phyloP scores from a whole-genome alignment of 345 rosid genomes.

The Euphorbia pulcherrima region DNA sequence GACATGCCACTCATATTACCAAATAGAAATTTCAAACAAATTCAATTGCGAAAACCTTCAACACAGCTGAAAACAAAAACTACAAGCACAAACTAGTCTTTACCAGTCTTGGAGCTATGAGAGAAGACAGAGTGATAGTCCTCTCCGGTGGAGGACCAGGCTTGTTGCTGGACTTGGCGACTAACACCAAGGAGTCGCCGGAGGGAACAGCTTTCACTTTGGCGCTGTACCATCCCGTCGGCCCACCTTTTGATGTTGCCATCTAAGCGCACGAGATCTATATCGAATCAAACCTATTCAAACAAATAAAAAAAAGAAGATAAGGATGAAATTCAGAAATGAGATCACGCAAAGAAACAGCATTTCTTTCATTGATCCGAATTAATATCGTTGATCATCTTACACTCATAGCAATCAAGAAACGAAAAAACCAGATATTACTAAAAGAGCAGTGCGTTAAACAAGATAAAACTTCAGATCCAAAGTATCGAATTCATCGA shows the following conservation, averaged over 20 bases:
- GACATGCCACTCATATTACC: background rate
- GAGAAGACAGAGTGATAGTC: slow-evolving; percentile 71
- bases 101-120: slow-evolving; percentile 81
- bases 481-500: slow-evolving; percentile 16
- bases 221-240: slow-evolving; percentile 52
- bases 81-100: background rate
- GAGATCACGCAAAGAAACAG: no score
- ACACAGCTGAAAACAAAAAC: background rate
- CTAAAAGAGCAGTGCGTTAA: background rate
- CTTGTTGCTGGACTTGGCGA: slow-evolving; percentile 51
- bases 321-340: background rate
- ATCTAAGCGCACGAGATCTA: slow-evolving; percentile 24
- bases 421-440: background rate
- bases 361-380: slow-evolving; percentile 1
- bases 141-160: slow-evolving; percentile 87
- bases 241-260: slow-evolving; percentile 26
- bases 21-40: background rate
- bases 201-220: slow-evolving; percentile 86
- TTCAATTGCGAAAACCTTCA: background rate
- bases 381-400: background rate
- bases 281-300: background rate
- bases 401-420: background rate
- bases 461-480: slow-evolving; percentile 17
- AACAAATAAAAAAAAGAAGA: background rate
- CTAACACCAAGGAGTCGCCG: slow-evolving; percentile 79